Evolutionary conservation across 2,329 filamentous ascomycete genomes (phyloP).

Genomic region (Fusarium sp.): DNA sequence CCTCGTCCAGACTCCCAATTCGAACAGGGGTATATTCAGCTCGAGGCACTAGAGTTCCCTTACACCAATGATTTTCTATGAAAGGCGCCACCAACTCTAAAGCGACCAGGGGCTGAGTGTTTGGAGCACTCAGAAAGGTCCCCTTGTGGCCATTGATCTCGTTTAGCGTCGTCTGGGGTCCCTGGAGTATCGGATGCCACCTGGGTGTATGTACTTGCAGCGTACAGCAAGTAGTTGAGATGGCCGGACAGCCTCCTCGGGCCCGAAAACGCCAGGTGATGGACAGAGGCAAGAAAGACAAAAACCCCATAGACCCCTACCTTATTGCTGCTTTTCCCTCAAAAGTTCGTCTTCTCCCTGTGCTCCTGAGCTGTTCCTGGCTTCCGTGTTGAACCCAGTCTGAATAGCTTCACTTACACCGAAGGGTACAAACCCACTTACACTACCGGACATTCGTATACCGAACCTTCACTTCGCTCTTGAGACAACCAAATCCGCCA

Average conservation of each 20-base stretch:
- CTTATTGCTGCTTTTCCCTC: background rate
- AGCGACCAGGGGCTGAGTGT: conserved; percentile 16
- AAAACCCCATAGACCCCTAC: conserved; percentile 33
- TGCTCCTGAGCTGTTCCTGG: background rate
- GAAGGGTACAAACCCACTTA: conserved; percentile 9
- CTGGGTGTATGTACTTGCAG: conserved; percentile 14
- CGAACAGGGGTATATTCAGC: conserved; percentile 34
- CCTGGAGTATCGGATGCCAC: conserved; percentile 10
- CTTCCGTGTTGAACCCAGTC: conserved; percentile 6
- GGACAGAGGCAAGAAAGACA: conserved; percentile 24
- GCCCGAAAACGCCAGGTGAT: conserved; percentile 9
- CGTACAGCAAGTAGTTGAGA: conserved; percentile 8
- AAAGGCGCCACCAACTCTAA: conserved; percentile 18
- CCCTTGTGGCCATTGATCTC: conserved; percentile 30
- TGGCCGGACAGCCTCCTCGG: conserved; percentile 10
- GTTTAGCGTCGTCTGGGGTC: conserved; percentile 17
- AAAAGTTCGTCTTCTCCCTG: background rate
- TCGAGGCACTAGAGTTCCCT: conserved; percentile 28
- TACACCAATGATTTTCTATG: conserved; percentile 28
- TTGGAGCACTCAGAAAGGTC: conserved; percentile 11
- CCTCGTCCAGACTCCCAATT: conserved; percentile 6
- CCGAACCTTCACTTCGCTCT: conserved; percentile 1
- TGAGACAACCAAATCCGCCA: background rate
- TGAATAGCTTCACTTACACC: conserved; percentile 26
- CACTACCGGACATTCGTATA: background rate